Evolutionary conservation across 768 basidiomycete genomes (phyloP), one percentile per base, ranked within the genome.

Genomic region (Lentinula detonsa): DNA sequence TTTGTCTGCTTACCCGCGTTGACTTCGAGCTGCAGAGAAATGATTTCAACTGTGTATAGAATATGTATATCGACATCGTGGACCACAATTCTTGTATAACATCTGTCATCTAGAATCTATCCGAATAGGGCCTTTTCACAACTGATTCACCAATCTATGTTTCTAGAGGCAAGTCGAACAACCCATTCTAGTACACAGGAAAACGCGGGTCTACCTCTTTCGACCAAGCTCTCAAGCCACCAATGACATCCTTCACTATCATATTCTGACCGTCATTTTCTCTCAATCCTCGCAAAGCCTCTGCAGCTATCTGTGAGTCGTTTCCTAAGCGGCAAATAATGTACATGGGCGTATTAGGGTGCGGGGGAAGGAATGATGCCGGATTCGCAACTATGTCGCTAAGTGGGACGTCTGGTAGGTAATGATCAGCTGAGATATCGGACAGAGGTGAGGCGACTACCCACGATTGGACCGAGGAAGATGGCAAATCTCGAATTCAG

Each of bases 271-370:
- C 66, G 10, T 31, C 33, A 11, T 60, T 34, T 2, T 23, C 11
- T 52, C 68, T 66, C 7, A 73, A 75, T 16, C 67, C 68, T 60
- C 81, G 72, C 18, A 93, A 67, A 5, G 86, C 85, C 39, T 85
- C 78, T 0, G 86, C 94, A 34, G 95, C 96, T 18, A 92, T 81
- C 70, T 93, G 91, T 1, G 93, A 96, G 71, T 98, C 96, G 68
- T 98, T 98, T 4, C 96, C 95, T 21, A 93, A 77, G 34, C 93
- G 82, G 72, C 95, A 98, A 31, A 97, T 72, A 16, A 97, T 75
- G 62, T 85, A 85, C 5, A 76, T 75, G 8, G 76, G 71, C 9
- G 65, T 69, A 18, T 62, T 57, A 31, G 61, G 52, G 43, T 68
- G 64, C 3, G 64, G 42, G 5, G 75, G 67, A n/a, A 85, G 54